Evolutionary conservation across 768 basidiomycete genomes (phyloP).

Genomic region (Clathrus columnatus): DNA sequence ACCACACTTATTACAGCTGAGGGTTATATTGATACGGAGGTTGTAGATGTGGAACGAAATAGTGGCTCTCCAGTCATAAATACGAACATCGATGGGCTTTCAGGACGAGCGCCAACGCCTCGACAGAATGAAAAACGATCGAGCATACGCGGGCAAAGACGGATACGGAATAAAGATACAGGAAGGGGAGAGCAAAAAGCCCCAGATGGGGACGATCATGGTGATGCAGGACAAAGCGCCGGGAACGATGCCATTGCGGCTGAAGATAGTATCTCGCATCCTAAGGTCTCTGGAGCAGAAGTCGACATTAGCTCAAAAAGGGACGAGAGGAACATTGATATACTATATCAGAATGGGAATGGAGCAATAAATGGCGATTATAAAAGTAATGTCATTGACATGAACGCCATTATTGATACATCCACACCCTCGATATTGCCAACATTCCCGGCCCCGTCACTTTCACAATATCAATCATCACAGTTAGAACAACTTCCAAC

Average conservation of each 20-base stretch:
- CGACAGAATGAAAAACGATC: background rate
- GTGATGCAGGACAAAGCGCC: background rate
- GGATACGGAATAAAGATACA: background rate
- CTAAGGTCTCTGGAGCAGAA: background rate
- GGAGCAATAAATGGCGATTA: background rate
- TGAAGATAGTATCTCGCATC: background rate
- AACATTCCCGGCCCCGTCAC: background rate
- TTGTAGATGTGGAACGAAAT: no score
- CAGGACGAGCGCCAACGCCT: background rate
- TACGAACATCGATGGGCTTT: no score
- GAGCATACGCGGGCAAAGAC: background rate
- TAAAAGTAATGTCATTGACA: background rate
- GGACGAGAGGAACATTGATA: background rate
- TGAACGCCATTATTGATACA: background rate
- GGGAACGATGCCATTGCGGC: background rate
- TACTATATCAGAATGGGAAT: background rate
- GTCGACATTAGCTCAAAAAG: background rate
- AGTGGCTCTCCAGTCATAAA: no score
- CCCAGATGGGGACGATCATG: background rate
- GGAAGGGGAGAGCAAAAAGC: background rate
- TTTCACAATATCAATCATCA: background rate
- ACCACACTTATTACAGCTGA: no score
- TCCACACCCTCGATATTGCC: background rate
- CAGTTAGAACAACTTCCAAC: background rate
- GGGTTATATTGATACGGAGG: no score